Evolutionary conservation across 2,329 filamentous ascomycete genomes (phyloP).

Genomic region (Pseudogymnoascus verrucosus): DNA sequence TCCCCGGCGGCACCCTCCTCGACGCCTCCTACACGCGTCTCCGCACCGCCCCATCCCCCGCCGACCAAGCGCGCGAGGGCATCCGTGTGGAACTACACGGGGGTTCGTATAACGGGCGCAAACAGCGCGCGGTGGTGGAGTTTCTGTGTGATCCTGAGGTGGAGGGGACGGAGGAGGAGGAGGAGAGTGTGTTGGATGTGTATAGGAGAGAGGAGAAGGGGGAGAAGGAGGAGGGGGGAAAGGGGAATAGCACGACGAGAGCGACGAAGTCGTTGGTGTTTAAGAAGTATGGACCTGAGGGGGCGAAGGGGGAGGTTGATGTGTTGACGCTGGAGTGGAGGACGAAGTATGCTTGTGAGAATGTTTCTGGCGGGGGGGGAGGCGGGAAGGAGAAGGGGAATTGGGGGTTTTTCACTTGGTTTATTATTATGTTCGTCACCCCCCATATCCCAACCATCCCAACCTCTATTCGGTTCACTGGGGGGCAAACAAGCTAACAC

Average conservation of each 20-base stretch:
- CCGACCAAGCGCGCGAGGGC: slow-evolving; percentile 63
- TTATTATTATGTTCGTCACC: slow-evolving; percentile 63
- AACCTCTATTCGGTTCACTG: neutral
- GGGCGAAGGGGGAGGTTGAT: slow-evolving; percentile 47
- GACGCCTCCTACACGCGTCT: slow-evolving; percentile 61
- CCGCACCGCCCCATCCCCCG: slow-evolving; percentile 53
- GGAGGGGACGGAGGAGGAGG: slow-evolving; percentile 20
- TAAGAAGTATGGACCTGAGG: slow-evolving; percentile 59
- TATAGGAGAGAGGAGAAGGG: slow-evolving; percentile 17
- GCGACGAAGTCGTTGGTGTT: slow-evolving; percentile 50
- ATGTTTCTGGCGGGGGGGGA: slow-evolving; percentile 32
- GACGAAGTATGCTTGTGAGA: slow-evolving; percentile 80
- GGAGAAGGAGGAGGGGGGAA: slow-evolving; percentile 20
- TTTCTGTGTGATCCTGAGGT: slow-evolving; percentile 65
- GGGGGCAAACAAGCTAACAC: slow-evolving; percentile 15
- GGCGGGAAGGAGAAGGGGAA: slow-evolving; percentile 39
- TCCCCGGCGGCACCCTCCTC: slow-evolving; percentile 46
- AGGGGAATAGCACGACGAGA: slow-evolving; percentile 20
- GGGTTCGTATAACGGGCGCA: slow-evolving; percentile 43
- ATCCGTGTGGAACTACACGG: slow-evolving; percentile 60
- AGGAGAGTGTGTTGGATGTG: slow-evolving; percentile 12
- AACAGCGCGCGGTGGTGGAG: slow-evolving; percentile 73
- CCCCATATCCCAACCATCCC: neutral
- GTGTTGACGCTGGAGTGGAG: slow-evolving; percentile 74
- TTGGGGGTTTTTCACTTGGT: slow-evolving; percentile 98